Conservation (phyloP, 1,139 yeast species). For the Zygosaccharomyces sapae region DNA sequence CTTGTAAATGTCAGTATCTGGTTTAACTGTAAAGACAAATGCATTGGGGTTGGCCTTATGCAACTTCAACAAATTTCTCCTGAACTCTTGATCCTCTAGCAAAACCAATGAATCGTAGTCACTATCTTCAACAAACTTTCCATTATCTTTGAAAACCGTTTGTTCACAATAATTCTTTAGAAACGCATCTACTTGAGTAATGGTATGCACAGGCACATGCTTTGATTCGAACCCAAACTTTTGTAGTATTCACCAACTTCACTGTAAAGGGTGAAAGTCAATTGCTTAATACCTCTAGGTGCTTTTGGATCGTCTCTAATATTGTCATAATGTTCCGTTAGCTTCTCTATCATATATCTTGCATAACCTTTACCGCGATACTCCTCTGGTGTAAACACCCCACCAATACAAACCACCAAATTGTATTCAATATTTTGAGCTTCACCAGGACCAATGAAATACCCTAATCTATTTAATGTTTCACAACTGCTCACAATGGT, state of each 20-base stretch:
- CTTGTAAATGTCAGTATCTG: conserved; percentile 39
- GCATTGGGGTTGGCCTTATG: conserved; percentile 35
- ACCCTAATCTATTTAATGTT: conserved; percentile 43
- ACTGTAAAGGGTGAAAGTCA: conserved; percentile 56
- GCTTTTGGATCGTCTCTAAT: conserved; percentile 29
- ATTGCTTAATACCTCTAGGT: conserved; percentile 35
- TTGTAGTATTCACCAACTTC: conserved; percentile 68
- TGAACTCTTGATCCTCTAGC: conserved; percentile 33
- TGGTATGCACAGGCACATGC: conserved; percentile 43
- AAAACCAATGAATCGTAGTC: conserved; percentile 37
- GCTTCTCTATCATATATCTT: conserved; percentile 45
- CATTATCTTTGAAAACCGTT: conserved; percentile 19
- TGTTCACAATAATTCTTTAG: conserved; percentile 18
- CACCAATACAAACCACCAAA: conserved; percentile 56
- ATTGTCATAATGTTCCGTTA: conserved; percentile 42
- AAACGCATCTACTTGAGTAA: conserved; percentile 25
- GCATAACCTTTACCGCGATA: conserved; percentile 67
- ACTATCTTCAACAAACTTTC: conserved; percentile 34
- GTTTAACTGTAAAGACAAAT: conserved; percentile 37
- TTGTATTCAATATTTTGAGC: conserved; percentile 35
- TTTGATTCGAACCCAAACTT: conserved; percentile 54
- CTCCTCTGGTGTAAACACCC: conserved; percentile 57
- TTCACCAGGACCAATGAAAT: conserved; percentile 28
- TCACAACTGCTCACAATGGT: conserved; percentile 46
- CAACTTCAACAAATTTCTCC: conserved; percentile 26